These are phyloP conservation scores for Lasiodiplodia theobromae DNA, from an alignment of 2,329 filamentous ascomycete genomes.

Conservation along the genomic window DNA sequence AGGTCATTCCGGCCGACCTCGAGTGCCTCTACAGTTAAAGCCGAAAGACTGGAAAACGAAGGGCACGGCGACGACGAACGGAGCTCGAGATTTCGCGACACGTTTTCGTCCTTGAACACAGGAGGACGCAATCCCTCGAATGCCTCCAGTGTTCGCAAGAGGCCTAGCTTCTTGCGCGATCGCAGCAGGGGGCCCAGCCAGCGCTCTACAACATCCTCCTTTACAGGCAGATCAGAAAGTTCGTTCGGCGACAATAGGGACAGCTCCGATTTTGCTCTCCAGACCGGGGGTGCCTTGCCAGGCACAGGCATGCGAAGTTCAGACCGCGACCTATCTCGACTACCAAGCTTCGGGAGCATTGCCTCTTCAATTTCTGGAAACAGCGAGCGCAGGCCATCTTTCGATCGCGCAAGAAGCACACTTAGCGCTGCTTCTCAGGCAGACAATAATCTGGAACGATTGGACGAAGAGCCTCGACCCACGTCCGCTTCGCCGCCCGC, in stretches of 20 bases:
- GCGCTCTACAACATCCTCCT: constrained; percentile 65
- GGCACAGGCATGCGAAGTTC: constrained; percentile 53
- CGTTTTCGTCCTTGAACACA: neutral
- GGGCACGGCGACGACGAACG: constrained; percentile 11
- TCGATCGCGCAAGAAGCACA: constrained; percentile 52
- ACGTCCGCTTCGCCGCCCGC: constrained; percentile 61
- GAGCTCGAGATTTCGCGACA: constrained; percentile 14
- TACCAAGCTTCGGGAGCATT: constrained; percentile 89
- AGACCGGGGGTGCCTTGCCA: constrained; percentile 79
- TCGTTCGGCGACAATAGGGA: constrained; percentile 68
- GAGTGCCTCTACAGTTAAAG: constrained; percentile 49
- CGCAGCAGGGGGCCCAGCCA: constrained; percentile 59
- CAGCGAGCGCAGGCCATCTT: constrained; percentile 52
- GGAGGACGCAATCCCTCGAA: constrained; percentile 11
- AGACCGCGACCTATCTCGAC: constrained; percentile 67
- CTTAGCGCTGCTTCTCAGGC: constrained; percentile 47
- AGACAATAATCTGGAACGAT: constrained; percentile 58
- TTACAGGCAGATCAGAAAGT: constrained; percentile 60
- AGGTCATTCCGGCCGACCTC: constrained; percentile 39
- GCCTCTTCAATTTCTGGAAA: constrained; percentile 72
- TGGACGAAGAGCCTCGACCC: constrained; percentile 64
- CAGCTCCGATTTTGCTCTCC: constrained; percentile 78
- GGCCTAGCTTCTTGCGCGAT: constrained; percentile 63
- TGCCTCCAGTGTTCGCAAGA: constrained; percentile 40
- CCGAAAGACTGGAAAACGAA: constrained; percentile 13